Conservation (phyloP, 148 eudicot species). For the Rhododendron griersonianum region DNA sequence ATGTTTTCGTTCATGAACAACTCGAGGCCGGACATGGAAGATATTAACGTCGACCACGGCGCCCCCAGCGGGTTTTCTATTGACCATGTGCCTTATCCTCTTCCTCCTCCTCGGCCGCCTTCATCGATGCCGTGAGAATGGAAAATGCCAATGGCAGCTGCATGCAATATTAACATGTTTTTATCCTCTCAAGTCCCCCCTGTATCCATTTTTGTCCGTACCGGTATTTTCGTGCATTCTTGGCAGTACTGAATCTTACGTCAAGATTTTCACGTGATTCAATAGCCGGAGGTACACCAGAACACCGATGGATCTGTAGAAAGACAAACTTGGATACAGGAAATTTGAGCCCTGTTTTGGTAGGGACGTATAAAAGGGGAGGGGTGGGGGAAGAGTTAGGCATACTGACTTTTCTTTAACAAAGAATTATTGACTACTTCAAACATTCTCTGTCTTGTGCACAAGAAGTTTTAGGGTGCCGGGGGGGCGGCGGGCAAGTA, state of each 20-base stretch:
- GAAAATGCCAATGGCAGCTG: not conserved
- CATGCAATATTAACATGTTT: not conserved
- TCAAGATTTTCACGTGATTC: not conserved
- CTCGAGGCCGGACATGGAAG: not conserved
- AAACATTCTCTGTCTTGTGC: not conserved
- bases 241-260: not conserved
- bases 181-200: not conserved
- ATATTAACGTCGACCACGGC: not conserved
- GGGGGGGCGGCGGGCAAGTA: too few species aligned
- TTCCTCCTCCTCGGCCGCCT: not conserved
- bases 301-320: not conserved
- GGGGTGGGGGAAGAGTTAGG: not conserved
- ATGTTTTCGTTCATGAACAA: conserved; percentile 2
- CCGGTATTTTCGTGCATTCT: not conserved
- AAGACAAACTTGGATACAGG: not conserved
- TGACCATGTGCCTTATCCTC: not conserved
- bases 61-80: not conserved
- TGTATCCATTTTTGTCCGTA: not conserved
- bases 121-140: not conserved
- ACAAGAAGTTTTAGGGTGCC: too few species aligned
- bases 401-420: not conserved
- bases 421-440: not conserved
- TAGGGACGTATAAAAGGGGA: not conserved
- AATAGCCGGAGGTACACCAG: too few species aligned
- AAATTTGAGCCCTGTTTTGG: not conserved